Percentiles rank a stretch among this genome's conserved stretches.
phyloP scores from a whole-genome alignment of 176 grass and related monocot genomes.

The Ensete ventricosum region DNA sequence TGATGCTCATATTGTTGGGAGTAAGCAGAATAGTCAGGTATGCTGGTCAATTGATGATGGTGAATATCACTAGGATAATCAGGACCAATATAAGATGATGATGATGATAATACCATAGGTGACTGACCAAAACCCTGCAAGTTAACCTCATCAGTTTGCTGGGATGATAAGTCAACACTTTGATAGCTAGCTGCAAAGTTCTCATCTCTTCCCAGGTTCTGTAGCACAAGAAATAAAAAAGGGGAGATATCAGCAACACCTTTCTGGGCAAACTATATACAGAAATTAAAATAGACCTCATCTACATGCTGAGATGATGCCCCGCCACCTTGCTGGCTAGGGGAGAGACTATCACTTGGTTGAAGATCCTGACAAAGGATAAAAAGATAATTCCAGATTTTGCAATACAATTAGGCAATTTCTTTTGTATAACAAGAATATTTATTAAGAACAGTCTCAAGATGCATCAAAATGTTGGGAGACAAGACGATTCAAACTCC shows the following conservation, averaged over 20 bases:
- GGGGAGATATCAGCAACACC: background rate
- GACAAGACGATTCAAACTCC: no score
- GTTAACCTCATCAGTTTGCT: constrained; percentile 33
- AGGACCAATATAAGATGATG: constrained; percentile 44
- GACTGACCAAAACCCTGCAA: constrained; percentile 28
- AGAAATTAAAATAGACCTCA: constrained; percentile 40
- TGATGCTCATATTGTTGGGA: constrained; percentile 53
- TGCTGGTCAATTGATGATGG: constrained; percentile 28
- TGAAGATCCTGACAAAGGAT: constrained; percentile 2
- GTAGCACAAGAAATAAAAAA: constrained; percentile 24
- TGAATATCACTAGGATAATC: constrained; percentile 40
- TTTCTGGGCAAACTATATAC: background rate
- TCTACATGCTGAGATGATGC: constrained; percentile 31
- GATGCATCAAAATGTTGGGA: no score
- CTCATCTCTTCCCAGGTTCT: constrained; percentile 48
- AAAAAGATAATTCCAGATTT: background rate
- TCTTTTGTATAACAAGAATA: no score
- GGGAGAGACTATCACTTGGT: background rate
- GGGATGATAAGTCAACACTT: constrained; percentile 16
- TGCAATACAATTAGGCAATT: background rate
- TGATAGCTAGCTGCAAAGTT: constrained; percentile 49
- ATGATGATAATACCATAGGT: constrained; percentile 46
- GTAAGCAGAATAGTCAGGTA: constrained; percentile 46
- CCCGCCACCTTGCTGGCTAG: constrained; percentile 13
- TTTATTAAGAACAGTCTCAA: no score